Conservation (phyloP, 768 basidiomycete species). For the Fibroporia radiculosa region DNA sequence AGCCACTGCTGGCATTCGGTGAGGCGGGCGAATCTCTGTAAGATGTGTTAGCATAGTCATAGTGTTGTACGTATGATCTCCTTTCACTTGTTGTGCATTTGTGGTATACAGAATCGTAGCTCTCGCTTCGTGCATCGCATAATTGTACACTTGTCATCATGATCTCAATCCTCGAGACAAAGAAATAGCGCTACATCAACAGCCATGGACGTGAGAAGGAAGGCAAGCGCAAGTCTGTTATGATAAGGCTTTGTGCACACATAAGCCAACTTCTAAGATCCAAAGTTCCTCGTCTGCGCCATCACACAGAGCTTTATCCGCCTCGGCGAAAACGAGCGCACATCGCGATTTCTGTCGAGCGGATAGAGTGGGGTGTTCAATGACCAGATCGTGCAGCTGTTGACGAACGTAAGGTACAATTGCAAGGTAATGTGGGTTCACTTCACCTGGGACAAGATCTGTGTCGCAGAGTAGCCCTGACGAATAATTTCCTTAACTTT, state of each 20-base stretch:
- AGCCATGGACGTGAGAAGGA: no score
- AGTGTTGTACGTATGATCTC: not conserved
- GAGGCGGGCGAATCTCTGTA: constrained; percentile 19
- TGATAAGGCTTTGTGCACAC: constrained; percentile 56
- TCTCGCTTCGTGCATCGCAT: constrained; percentile 1
- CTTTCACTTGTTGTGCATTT: constrained; percentile 4
- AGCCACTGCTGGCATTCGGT: constrained; percentile 87
- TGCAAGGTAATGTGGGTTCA: constrained; percentile 11
- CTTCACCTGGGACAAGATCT: constrained; percentile 82
- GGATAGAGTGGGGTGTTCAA: constrained; percentile 74
- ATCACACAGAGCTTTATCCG: constrained; percentile 92
- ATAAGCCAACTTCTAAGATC: constrained; percentile 82
- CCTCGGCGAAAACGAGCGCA: constrained; percentile 84
- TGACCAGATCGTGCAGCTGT: constrained; percentile 86
- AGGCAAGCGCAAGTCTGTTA: no score
- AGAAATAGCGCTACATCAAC: no score
- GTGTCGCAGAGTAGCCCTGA: constrained; percentile 89
- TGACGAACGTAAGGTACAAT: constrained; percentile 6
- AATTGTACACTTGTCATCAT: constrained; percentile 1
- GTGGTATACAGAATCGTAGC: constrained; percentile 4
- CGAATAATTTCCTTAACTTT: constrained; percentile 73
- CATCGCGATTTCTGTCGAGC: constrained; percentile 75
- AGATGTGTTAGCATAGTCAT: not conserved
- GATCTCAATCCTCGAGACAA: no score
- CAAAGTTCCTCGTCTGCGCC: constrained; percentile 97